Conservation (phyloP, 305 asterid species). For the Withania somnifera region DNA sequence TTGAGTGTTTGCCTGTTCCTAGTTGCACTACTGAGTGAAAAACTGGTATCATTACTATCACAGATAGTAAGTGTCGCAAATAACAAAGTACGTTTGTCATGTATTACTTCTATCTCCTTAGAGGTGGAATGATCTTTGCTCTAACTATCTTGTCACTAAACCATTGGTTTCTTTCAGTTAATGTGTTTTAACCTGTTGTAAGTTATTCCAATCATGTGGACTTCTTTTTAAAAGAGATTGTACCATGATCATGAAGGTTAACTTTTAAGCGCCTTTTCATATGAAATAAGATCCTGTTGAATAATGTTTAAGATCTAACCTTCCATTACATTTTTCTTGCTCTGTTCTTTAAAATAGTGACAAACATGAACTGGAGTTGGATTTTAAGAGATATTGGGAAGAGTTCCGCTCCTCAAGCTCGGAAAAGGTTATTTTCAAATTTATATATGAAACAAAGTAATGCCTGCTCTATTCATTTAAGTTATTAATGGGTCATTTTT, state of each 20-base stretch:
- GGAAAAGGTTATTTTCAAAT: slow-evolving; percentile 43
- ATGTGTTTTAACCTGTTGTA: neutral
- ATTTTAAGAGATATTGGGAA: slow-evolving; percentile 82
- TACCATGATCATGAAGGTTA: neutral
- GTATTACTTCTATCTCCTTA: neutral
- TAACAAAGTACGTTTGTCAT: neutral
- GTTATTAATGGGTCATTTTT: slow-evolving; percentile 14
- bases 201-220: neutral
- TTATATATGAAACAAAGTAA: neutral
- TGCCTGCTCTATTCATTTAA: neutral
- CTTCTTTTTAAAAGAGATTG: neutral
- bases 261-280: neutral
- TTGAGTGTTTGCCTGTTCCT: neutral
- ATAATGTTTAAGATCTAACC: neutral
- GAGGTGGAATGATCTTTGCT: neutral
- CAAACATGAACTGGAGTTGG: slow-evolving; percentile 73
- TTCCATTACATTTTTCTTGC: neutral
- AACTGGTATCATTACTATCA: neutral
- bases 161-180: neutral
- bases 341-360: slow-evolving; percentile 34
- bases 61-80: neutral
- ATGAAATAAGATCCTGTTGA: neutral
- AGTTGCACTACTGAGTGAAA: neutral
- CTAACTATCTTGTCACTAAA: neutral
- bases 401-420: slow-evolving; percentile 78